phyloP scores from a whole-genome alignment of 345 rosid genomes.

The Clarkia xantiana region DNA sequence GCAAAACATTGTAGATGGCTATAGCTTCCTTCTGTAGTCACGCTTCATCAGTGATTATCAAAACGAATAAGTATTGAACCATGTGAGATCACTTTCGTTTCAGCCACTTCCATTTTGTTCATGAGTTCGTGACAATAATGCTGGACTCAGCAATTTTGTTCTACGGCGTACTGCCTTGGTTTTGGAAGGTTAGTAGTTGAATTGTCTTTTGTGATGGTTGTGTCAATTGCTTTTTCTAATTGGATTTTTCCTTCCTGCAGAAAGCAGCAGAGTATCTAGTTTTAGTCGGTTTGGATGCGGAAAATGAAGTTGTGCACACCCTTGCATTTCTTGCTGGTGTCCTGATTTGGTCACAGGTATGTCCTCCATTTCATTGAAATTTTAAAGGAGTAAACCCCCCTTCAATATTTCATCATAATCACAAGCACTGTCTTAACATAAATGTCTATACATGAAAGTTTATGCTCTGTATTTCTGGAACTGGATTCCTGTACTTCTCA shows the following conservation, averaged over 20 bases:
- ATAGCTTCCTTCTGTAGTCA: not conserved
- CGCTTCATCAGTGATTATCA: not conserved
- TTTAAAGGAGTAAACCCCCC: not conserved
- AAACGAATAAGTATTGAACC: not conserved
- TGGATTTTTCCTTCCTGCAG: slow-evolving; percentile 27
- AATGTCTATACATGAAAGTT: no score
- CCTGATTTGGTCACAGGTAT: slow-evolving; percentile 92
- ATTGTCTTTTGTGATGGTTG: not conserved
- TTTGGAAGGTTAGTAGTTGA: slow-evolving; percentile 63
- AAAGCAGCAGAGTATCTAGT: slow-evolving; percentile 59
- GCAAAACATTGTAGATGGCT: not conserved
- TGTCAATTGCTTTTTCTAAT: not conserved
- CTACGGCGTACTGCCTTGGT: slow-evolving; percentile 85
- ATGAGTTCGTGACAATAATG: slow-evolving; percentile 71
- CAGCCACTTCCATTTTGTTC: slow-evolving; percentile 87
- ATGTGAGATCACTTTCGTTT: slow-evolving; percentile 12
- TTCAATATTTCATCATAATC: no score
- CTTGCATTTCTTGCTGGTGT: slow-evolving; percentile 89
- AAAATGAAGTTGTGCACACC: slow-evolving; percentile 82
- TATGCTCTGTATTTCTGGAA: no score
- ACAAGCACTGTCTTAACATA: no score
- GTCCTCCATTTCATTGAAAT: not conserved
- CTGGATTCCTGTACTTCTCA: no score
- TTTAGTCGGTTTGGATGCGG: slow-evolving; percentile 46
- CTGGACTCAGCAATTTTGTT: slow-evolving; percentile 93